Conservation (phyloP, 2,329 filamentous ascomycete species). For the Ceratocystis variospora region DNA sequence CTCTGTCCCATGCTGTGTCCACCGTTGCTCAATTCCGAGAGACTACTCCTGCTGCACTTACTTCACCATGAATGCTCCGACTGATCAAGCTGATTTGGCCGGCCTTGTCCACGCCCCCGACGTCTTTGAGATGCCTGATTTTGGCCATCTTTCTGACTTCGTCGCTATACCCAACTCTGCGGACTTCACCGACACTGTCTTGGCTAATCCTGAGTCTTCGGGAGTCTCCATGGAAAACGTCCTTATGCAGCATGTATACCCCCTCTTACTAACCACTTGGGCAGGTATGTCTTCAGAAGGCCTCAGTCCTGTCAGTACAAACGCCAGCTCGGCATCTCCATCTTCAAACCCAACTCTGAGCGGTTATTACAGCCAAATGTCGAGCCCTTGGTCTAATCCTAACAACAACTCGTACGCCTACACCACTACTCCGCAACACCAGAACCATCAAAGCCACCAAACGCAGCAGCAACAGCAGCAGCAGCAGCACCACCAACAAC, state of each 20-base stretch:
- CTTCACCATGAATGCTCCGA: neutral
- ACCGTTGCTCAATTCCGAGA: too few species aligned
- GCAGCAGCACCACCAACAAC: slow-evolving; percentile 25
- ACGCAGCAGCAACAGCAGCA: slow-evolving; percentile 22
- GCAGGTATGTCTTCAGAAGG: slow-evolving; percentile 42
- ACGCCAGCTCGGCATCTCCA: slow-evolving; percentile 43
- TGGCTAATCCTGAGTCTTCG: neutral
- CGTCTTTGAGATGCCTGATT: too few species aligned
- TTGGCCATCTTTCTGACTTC: too few species aligned
- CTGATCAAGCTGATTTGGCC: neutral
- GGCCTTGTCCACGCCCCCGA: too few species aligned
- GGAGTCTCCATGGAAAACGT: neutral
- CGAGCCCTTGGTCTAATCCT: slow-evolving; percentile 46
- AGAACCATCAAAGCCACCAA: slow-evolving; percentile 23
- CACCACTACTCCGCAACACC: slow-evolving; percentile 30
- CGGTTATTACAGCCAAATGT: slow-evolving; percentile 38
- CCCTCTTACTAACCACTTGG: slow-evolving; percentile 11
- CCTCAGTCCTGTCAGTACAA: slow-evolving; percentile 46
- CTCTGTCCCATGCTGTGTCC: too few species aligned
- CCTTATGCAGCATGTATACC: neutral
- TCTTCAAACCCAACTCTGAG: slow-evolving; percentile 32
- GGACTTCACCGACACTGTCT: neutral
- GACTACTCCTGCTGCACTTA: neutral
- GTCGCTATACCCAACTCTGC: too few species aligned
- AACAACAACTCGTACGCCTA: slow-evolving; percentile 37